Base-by-base conservation (phyloP, 2,329 filamentous ascomycete genomes). In the Xylariaceae sp. region DNA sequence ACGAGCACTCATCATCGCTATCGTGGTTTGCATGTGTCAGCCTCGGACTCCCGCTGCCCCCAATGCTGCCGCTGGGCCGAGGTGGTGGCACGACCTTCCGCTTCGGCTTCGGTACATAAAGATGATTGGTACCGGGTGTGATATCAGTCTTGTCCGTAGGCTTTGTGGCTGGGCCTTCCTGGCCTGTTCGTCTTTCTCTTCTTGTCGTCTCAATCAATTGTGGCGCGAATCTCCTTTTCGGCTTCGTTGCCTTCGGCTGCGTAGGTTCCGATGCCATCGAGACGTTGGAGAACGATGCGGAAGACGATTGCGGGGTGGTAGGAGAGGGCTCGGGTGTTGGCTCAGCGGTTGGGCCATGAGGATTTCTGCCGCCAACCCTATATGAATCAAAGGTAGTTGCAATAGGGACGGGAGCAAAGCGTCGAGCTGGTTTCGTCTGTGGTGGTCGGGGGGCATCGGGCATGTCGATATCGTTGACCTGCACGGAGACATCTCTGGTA, bases 171-270 rank as follows among this genome's bases (percentile, higher is more conserved):
- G 83, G 82, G 6, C 76, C 77, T 1, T 76, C 68, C 59, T 90
- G 85, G 17, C 83, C 83, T 14, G 79, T 79, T 61, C 83, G 83
- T 55, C 86, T 82, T 32, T 83, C 83, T 46, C 90, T 78, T 59
- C 83, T 82, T 4, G 86, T 86, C 2, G 88, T 91, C 68, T 92
- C 89, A 54, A 95, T 85, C 48, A 95, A 74, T 61, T 92, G 86
- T 11, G 90, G 90, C 30, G 85, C 79, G 66, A 95, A 95, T 52
- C 72, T 71, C 55, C 77, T 74, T 59, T 69, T 70, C 36, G 65
- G 62, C 43, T 62, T 66, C 27, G 56, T 61, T 39, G 59, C 61
- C 15, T 19, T 44, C 19, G 33, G 42, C 14, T 49, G 42, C 19
- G 38, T 22, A 5, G 17, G 18, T 11, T 41, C 44, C 10, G 46